Conservation (phyloP, 1,139 yeast genomes). For the Taphrina communis region DNA sequence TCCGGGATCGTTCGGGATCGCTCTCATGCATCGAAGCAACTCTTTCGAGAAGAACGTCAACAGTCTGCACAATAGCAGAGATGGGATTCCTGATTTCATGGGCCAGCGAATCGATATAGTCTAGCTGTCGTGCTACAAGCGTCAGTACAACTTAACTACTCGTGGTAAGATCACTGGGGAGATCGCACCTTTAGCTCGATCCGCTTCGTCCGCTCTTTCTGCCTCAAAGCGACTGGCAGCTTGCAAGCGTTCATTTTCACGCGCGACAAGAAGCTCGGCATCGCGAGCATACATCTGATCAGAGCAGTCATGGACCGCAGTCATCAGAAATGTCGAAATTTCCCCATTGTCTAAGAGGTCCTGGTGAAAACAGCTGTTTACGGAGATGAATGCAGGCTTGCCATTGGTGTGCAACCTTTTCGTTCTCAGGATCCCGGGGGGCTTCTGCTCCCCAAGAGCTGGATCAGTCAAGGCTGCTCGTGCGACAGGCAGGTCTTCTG, state of each 20-base stretch:
- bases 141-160: not conserved
- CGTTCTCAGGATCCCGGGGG: not conserved
- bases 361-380: slow-evolving; percentile 12
- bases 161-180: too few species aligned
- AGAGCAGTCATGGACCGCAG: slow-evolving; percentile 8
- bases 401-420: slow-evolving; percentile 19
- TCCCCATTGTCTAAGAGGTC: slow-evolving; percentile 9
- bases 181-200: slow-evolving; percentile 42
- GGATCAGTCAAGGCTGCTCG: not conserved
- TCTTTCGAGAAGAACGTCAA: slow-evolving; percentile 33
- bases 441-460: not conserved
- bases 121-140: slow-evolving; percentile 42
- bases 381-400: slow-evolving; percentile 17
- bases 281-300: slow-evolving; percentile 17
- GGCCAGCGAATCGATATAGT: slow-evolving; percentile 45
- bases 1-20: slow-evolving; percentile 1
- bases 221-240: slow-evolving; percentile 44
- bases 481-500: slow-evolving; percentile 3
- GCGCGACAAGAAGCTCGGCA: not conserved
- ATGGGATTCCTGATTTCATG: slow-evolving; percentile 46
- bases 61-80: slow-evolving; percentile 43
- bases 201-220: slow-evolving; percentile 46
- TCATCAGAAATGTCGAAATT: slow-evolving; percentile 10
- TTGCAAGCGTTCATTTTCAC: slow-evolving; percentile 45
- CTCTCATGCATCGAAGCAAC: not conserved